These are phyloP conservation scores for Cercospora sesami DNA, from an alignment of 2,329 filamentous ascomycete genomes.

Conservation along the genomic window DNA sequence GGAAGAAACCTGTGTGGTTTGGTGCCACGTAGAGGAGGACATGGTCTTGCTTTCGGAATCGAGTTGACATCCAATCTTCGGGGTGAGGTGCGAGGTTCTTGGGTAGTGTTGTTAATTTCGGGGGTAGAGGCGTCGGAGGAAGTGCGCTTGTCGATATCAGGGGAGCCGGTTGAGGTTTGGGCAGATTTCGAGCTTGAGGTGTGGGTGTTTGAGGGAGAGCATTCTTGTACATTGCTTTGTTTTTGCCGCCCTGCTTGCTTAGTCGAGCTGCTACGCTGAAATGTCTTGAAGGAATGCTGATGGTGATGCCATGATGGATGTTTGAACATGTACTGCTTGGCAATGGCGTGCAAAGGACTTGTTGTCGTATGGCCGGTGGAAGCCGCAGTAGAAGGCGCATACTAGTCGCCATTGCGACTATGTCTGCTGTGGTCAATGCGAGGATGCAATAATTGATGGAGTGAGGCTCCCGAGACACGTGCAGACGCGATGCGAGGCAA, in stretches of 20 bases:
- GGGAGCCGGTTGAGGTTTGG: slow-evolving; percentile 15
- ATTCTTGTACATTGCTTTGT: slow-evolving; percentile 17
- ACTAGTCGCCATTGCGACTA: slow-evolving; percentile 20
- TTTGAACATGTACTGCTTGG: neutral
- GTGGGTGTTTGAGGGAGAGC: slow-evolving; percentile 15
- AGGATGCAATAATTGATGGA: slow-evolving; percentile 7
- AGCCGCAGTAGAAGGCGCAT: slow-evolving; percentile 26
- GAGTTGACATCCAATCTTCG: slow-evolving; percentile 18
- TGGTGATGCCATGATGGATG: neutral
- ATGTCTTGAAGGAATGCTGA: neutral
- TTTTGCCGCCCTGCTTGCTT: slow-evolving; percentile 14
- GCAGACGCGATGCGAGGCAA: slow-evolving; percentile 14
- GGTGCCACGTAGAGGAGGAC: slow-evolving; percentile 33
- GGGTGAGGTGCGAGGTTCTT: neutral
- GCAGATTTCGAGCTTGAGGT: slow-evolving; percentile 17
- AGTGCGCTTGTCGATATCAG: neutral
- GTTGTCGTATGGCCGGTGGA: slow-evolving; percentile 26
- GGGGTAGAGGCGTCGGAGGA: neutral
- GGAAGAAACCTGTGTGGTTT: slow-evolving; percentile 28
- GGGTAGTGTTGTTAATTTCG: neutral
- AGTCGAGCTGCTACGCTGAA: slow-evolving; percentile 10
- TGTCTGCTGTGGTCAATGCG: neutral
- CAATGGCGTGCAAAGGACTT: slow-evolving; percentile 17
- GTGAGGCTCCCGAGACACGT: slow-evolving; percentile 12
- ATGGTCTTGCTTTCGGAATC: slow-evolving; percentile 14